A percentile compares a stretch with the other conserved stretches of the same genome.
Evolutionary conservation across 2,329 filamentous ascomycete genomes (phyloP).

Genomic region (Aspergillus niger): DNA sequence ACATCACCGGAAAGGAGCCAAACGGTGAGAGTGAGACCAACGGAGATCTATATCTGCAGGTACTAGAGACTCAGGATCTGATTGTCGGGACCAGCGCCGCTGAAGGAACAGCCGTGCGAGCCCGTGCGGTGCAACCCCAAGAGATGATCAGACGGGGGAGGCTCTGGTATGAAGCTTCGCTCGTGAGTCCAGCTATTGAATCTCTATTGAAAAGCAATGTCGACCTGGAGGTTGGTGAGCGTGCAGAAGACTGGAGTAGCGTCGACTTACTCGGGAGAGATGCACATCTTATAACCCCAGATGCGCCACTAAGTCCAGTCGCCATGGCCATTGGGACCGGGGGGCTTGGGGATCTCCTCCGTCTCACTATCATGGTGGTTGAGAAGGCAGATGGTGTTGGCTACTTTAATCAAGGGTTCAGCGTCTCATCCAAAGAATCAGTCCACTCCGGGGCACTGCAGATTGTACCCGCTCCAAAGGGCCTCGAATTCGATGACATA

Average conservation of each 20-base stretch:
- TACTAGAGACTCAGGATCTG: slow-evolving; percentile 44
- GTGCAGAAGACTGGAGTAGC: slow-evolving; percentile 34
- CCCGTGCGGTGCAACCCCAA: slow-evolving; percentile 25
- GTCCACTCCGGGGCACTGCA: not conserved
- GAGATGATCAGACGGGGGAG: slow-evolving; percentile 36
- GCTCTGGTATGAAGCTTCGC: slow-evolving; percentile 44
- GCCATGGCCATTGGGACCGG: slow-evolving; percentile 22
- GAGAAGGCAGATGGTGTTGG: slow-evolving; percentile 42
- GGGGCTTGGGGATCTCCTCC: slow-evolving; percentile 32
- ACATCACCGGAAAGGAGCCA: not conserved
- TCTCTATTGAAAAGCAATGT: slow-evolving; percentile 35
- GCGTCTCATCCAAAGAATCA: not conserved
- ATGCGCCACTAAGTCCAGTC: slow-evolving; percentile 17
- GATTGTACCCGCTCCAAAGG: not conserved
- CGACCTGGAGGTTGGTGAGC: slow-evolving; percentile 37
- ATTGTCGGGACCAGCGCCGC: slow-evolving; percentile 23
- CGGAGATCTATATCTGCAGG: slow-evolving; percentile 35
- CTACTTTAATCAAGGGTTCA: slow-evolving; percentile 26
- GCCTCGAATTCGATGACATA: slow-evolving; percentile 20
- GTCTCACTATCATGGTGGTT: slow-evolving; percentile 33
- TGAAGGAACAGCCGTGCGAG: slow-evolving; percentile 31
- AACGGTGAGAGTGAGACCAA: slow-evolving; percentile 6
- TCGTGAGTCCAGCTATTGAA: slow-evolving; percentile 41
- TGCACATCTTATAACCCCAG: slow-evolving; percentile 10
- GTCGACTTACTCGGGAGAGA: slow-evolving; percentile 33